phyloP scores from a whole-genome alignment of 2,329 filamentous ascomycete genomes.

The Xylaria sp. region DNA sequence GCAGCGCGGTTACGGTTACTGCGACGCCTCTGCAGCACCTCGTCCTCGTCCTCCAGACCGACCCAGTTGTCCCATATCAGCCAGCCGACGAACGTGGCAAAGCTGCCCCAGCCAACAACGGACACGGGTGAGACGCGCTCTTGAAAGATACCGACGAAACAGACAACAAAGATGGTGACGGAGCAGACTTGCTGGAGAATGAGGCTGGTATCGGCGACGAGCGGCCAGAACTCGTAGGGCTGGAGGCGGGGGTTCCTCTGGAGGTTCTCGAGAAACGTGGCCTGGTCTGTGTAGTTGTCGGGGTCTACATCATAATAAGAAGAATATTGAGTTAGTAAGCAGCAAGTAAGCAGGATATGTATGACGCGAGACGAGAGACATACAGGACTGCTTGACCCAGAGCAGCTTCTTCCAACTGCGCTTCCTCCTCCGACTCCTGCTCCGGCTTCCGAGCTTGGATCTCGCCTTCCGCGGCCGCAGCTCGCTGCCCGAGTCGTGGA shows the following conservation, averaged over 20 bases:
- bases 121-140: slow-evolving; percentile 90
- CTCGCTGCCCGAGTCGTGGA: slow-evolving; percentile 52
- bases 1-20: slow-evolving; percentile 52
- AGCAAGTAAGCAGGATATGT: background rate
- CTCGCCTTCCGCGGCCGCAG: slow-evolving; percentile 54
- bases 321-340: background rate
- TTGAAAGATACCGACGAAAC: slow-evolving; percentile 90
- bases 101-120: slow-evolving; percentile 85
- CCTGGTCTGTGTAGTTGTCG: slow-evolving; percentile 99
- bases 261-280: slow-evolving; percentile 94
- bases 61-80: slow-evolving; percentile 93
- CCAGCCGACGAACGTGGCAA: slow-evolving; percentile 88
- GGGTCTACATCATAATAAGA: slow-evolving; percentile 69
- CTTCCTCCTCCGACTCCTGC: slow-evolving; percentile 74
- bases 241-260: slow-evolving; percentile 93
- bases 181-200: slow-evolving; percentile 98
- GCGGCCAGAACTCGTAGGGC: slow-evolving; percentile 97
- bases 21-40: slow-evolving; percentile 53
- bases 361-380: slow-evolving; percentile 48
- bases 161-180: slow-evolving; percentile 93
- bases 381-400: slow-evolving; percentile 97
- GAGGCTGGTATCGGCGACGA: slow-evolving; percentile 93
- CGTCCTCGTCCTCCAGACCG: slow-evolving; percentile 65
- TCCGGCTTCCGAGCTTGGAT: slow-evolving; percentile 66
- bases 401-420: slow-evolving; percentile 93